Evolutionary conservation across 495 filamentous ascomycete species (phyloP).

Genomic region (Parachaetomium inaequale): DNA sequence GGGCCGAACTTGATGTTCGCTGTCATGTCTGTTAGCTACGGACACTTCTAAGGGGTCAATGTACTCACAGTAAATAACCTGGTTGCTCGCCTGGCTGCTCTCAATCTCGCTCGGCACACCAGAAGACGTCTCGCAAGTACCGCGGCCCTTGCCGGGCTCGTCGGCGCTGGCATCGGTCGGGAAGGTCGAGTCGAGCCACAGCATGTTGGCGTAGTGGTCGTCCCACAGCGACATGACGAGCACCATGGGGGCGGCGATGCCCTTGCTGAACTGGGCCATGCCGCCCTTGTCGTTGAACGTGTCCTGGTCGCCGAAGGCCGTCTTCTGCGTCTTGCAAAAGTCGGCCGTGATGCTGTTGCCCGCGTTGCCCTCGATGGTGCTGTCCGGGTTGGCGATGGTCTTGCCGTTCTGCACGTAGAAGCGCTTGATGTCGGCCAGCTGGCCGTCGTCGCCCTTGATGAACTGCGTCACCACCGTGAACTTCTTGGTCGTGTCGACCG

Average conservation of each 20-base stretch:
- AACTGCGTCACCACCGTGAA: constrained; percentile 78
- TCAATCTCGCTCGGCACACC: constrained; percentile 61
- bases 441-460: constrained; percentile 43
- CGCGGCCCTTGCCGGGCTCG: constrained; percentile 62
- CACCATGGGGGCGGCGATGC: constrained; percentile 61
- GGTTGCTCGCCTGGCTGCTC: constrained; percentile 46
- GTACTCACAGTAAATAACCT: constrained; percentile 41
- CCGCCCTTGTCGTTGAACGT: constrained; percentile 60
- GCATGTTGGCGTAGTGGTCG: constrained; percentile 73
- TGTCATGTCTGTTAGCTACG: neutral
- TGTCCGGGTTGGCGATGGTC: constrained; percentile 57
- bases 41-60: neutral
- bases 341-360: constrained; percentile 56
- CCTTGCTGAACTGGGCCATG: constrained; percentile 53
- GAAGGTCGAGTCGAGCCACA: constrained; percentile 79
- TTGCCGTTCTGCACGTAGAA: constrained; percentile 68
- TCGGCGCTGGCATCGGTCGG: constrained; percentile 50
- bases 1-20: constrained; percentile 70
- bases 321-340: constrained; percentile 61
- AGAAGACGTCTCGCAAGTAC: constrained; percentile 59
- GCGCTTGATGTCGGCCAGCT: constrained; percentile 61
- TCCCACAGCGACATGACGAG: constrained; percentile 79
- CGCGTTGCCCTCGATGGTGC: constrained; percentile 47
- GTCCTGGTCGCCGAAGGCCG: constrained; percentile 57
- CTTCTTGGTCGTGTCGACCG: constrained; percentile 59